These are phyloP conservation scores for Annulohypoxylon nitens DNA, from an alignment of 495 filamentous ascomycete species.

Conservation along the genomic window DNA sequence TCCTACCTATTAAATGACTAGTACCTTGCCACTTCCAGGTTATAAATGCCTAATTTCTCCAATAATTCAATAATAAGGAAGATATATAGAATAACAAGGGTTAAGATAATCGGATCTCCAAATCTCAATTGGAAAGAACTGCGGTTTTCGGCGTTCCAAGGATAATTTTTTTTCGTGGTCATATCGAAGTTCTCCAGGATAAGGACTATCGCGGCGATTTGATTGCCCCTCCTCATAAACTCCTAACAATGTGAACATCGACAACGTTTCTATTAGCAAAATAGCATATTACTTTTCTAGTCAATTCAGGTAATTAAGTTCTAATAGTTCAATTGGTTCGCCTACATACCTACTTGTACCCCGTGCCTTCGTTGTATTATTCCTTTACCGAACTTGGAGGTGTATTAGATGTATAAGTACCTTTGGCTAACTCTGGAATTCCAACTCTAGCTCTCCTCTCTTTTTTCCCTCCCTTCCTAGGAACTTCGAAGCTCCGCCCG, in stretches of 20 bases:
- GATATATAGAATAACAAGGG: conserved; percentile 30
- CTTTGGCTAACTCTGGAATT: conserved; percentile 36
- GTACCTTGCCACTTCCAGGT: conserved; percentile 2
- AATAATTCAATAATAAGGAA: conserved; percentile 5
- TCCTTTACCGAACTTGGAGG: conserved; percentile 10
- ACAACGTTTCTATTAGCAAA: conserved; percentile 20
- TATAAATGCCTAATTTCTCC: conserved; percentile 1
- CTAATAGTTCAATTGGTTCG: conserved; percentile 36
- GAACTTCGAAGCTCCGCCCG: conserved; percentile 36
- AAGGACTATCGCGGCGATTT: conserved; percentile 41
- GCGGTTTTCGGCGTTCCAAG: conserved; percentile 45
- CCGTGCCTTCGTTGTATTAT: neutral
- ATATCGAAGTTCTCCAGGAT: conserved; percentile 28
- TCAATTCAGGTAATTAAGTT: conserved; percentile 44
- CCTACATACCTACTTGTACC: conserved; percentile 16
- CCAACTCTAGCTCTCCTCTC: conserved; percentile 19
- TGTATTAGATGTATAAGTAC: conserved; percentile 3
- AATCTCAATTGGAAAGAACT: conserved; percentile 30
- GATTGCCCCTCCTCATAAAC: conserved; percentile 43
- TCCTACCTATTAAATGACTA: neutral
- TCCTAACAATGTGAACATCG: conserved; percentile 46
- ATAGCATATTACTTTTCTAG: conserved; percentile 16
- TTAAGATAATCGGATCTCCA: conserved; percentile 16
- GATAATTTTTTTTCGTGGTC: conserved; percentile 38
- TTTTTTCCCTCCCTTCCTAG: conserved; percentile 29